Base-by-base conservation (phyloP, 106 monocot species). In the Alisma plantagoaquatica region DNA sequence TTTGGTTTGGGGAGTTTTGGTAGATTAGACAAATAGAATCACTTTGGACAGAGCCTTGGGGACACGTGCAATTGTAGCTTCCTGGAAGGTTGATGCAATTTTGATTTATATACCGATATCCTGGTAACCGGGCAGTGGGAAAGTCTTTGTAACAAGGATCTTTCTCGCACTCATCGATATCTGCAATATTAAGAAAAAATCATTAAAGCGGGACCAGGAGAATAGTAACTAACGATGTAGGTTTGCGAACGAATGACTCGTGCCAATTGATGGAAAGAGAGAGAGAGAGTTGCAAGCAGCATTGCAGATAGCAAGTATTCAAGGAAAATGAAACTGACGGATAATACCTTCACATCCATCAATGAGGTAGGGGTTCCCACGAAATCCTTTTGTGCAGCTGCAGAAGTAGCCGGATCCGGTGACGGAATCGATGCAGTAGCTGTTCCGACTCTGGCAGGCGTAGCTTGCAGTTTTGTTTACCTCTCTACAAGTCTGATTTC, bases 361-460 rank as follows among this genome's bases (percentile, higher is more conserved):
- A n/a, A 1, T 26, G 0, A 59, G 59, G 10, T 43, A 59, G 0
- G 59, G 59, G 42, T 59, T 59, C 10, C 59, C 59, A n/a, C 33
- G 21, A 44, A 23, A 59, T 0, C 59, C 59, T 8, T 10, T 0
- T 0, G 43, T 8, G 43, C 59, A 44, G 2, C 17, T 27, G 43
- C 43, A 59, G 23, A 41, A 24, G 17, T 59, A 59, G 1, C 59
- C 59, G 0, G 33, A n/a, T 9, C 43, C 59, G 16, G 30, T 27
- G 59, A 24, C 33, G 43, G 59, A 59, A 25, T 43, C 3, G 2
- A 25, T 2, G 26, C 59, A 59, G 0, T 1, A 2, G 59, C 59
- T 59, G 43, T 25, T 23, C 23, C 16, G 0, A 27, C 59, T 59
- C 4, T 3, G 43, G 43, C 59, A 59, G 20, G 43, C 43, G 27